phyloP scores from a whole-genome alignment of 352 stramenopile species.

The Ophiocytium majus region DNA sequence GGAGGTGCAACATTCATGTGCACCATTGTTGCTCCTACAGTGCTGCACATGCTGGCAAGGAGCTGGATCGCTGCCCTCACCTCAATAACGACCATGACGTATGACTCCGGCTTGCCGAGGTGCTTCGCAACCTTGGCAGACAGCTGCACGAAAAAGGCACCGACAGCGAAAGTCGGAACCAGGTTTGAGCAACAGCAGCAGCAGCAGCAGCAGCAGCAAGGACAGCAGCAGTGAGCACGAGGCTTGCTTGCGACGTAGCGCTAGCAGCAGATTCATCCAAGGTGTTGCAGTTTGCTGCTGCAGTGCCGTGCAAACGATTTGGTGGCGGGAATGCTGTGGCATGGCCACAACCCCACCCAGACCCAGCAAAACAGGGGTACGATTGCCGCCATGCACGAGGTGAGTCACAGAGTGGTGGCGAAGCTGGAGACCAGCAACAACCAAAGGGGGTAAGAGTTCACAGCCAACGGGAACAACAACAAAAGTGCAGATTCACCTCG shows the following conservation, averaged over 20 bases:
- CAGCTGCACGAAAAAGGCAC: background rate
- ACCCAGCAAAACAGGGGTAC: too few relatives aligned
- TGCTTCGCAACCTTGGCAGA: background rate
- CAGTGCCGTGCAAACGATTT: too few relatives aligned
- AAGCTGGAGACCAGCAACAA: background rate
- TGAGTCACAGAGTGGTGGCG: background rate
- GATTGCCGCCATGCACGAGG: too few relatives aligned
- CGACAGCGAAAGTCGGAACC: too few relatives aligned
- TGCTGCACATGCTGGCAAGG: background rate
- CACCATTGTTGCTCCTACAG: background rate
- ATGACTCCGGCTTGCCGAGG: background rate
- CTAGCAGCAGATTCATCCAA: background rate
- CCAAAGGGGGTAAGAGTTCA: background rate
- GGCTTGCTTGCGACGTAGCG: background rate
- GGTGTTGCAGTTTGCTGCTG: too few relatives aligned
- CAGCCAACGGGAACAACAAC: too few relatives aligned
- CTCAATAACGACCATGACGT: background rate
- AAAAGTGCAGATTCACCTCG: background rate
- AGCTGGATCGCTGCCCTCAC: background rate
- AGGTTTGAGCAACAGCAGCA: too few relatives aligned
- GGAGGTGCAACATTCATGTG: background rate
- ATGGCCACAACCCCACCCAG: too few relatives aligned
- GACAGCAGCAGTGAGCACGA: background rate
- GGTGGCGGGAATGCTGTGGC: too few relatives aligned
- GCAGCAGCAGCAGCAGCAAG: too few relatives aligned